These are phyloP conservation scores for Simplicillium aogashimaense DNA, from an alignment of 2,329 filamentous ascomycete genomes.

Conservation along the genomic window DNA sequence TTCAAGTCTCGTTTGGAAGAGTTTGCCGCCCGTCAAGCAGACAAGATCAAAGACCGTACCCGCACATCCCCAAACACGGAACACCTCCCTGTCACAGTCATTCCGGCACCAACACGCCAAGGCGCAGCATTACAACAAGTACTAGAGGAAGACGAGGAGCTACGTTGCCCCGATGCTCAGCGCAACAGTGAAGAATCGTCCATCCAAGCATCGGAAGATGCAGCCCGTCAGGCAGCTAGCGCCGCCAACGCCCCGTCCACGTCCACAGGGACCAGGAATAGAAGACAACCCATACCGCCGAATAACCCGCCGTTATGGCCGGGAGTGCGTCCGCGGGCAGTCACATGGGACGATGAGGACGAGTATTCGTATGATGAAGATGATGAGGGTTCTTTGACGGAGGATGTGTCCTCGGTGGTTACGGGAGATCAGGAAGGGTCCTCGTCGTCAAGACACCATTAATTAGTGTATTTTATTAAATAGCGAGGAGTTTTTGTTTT, in stretches of 20 bases:
- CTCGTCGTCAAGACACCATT: too few species aligned
- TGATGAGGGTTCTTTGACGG: slow-evolving; percentile 17
- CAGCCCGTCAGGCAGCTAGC: neutral
- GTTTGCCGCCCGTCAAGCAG: slow-evolving; percentile 51
- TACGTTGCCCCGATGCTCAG: neutral
- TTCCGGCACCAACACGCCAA: slow-evolving; percentile 50
- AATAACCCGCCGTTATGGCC: slow-evolving; percentile 33
- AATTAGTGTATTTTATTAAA: too few species aligned
- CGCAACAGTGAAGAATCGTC: slow-evolving; percentile 3
- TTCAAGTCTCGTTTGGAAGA: slow-evolving; percentile 47
- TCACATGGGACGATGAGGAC: slow-evolving; percentile 22
- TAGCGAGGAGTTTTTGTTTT: too few species aligned
- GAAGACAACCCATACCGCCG: slow-evolving; percentile 15
- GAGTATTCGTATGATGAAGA: slow-evolving; percentile 18
- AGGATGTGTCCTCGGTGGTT: slow-evolving; percentile 4
- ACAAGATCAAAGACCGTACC: slow-evolving; percentile 47
- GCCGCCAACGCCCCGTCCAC: neutral
- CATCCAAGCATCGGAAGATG: slow-evolving; percentile 1
- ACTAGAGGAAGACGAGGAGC: slow-evolving; percentile 39
- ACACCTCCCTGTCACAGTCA: slow-evolving; percentile 47
- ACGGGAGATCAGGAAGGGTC: too few species aligned
- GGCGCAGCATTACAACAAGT: slow-evolving; percentile 47
- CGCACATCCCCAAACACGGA: slow-evolving; percentile 43
- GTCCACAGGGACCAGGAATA: slow-evolving; percentile 10
- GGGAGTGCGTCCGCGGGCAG: slow-evolving; percentile 22